A percentile compares a stretch with the other conserved stretches of the same genome.
Conservation (phyloP, 352 stramenopile species). For the Peronospora farinosa region DNA sequence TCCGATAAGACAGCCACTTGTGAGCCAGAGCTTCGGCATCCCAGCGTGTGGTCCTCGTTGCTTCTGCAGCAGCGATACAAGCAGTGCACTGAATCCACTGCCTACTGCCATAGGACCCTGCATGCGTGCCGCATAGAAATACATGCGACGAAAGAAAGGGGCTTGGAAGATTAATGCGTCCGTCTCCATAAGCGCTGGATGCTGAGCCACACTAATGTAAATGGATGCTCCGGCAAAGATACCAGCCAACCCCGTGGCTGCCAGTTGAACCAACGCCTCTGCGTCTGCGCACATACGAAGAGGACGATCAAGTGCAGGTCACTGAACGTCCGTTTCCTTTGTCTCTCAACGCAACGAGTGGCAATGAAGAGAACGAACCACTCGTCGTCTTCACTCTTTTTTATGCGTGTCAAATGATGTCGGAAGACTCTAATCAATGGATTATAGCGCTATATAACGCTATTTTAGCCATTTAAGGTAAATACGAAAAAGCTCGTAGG, state of each 20-base stretch:
- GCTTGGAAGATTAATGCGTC: constrained; percentile 49
- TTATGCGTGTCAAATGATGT: constrained; percentile 2
- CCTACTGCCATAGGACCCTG: constrained; percentile 51
- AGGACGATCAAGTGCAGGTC: not conserved
- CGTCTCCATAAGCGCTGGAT: constrained; percentile 62
- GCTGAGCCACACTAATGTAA: constrained; percentile 70
- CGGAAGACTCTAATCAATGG: not conserved
- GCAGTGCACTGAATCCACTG: constrained; percentile 45
- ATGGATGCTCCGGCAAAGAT: constrained; percentile 59
- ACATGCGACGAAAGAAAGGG: constrained; percentile 74
- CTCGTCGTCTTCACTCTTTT: not conserved
- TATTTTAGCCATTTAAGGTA: too few relatives aligned
- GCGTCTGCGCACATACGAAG: constrained; percentile 36
- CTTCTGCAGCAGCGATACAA: constrained; percentile 40
- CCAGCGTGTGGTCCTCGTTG: constrained; percentile 23
- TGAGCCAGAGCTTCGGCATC: constrained; percentile 48
- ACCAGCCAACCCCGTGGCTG: constrained; percentile 50
- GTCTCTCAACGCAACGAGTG: not conserved
- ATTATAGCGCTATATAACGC: too few relatives aligned
- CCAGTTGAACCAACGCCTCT: constrained; percentile 58
- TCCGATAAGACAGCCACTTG: constrained; percentile 48
- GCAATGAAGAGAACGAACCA: constrained; percentile 4
- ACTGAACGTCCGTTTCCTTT: not conserved
- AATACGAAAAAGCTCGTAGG: too few relatives aligned
- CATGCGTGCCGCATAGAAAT: constrained; percentile 64